Base-by-base conservation (phyloP, 371 early-diverging fungal species). In the Sporodiniella umbellata region DNA sequence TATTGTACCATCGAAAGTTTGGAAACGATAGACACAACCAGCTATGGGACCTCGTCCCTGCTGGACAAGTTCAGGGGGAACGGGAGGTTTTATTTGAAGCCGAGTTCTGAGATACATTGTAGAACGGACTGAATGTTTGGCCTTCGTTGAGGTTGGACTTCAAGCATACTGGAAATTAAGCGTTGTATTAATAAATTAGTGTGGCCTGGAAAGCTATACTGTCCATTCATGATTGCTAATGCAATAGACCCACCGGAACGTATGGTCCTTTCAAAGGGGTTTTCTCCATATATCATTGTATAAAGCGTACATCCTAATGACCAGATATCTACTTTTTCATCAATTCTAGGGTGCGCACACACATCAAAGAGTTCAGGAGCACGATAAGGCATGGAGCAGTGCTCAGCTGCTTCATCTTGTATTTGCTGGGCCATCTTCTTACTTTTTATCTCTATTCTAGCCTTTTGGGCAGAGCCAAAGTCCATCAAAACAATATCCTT, bases 301-400 rank as follows among this genome's bases (percentile, higher is more conserved):
- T 78, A 88, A 24, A 86, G 51, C 5, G 81, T 72, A 55, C 87
- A 86, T 8, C 88, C 88, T 8, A 88, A 60, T 8, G 88, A 81
- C 87, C 87, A 88, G 12, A 88, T 72, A 51, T 88, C 88, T 10
- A 84, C 80, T 35, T 80, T 79, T 59, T 83, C 84, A 44, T 80
- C 78, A 17, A 88, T 45, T 8, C 53, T 61, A 0, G 67, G 46
- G 1, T 71, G 79, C 2, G 72, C 68, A 55, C 84, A 78, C 17
- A 88, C 87, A 58, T 86, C 85, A 66, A 86, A 86, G 25, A 88
- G 64, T 56, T 88, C 88, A 0, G 88, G 88, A 2, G 87, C 85
- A 15, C 88, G 69, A 42, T 86, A 88, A n/a, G 85, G 76, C 83
- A 86, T 81, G 0, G 86, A 73, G 35, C 81, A 81, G 31, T 78